Base-by-base conservation (phyloP, 108 stramenopile species). In the Epipyxis sp. region DNA sequence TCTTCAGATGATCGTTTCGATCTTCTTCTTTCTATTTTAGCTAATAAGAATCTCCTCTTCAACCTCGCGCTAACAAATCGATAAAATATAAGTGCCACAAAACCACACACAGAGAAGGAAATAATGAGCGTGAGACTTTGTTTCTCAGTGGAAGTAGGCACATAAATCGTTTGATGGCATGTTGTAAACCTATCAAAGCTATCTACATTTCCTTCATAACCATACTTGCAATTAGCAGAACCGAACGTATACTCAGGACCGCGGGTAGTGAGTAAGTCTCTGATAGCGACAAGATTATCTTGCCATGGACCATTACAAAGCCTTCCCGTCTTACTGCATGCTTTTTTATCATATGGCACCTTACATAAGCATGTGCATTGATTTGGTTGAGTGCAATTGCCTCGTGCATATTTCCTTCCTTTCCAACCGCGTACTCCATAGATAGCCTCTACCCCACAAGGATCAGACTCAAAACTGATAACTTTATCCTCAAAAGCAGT, bases 371-470 rank as follows among this genome's bases (percentile, higher is more conserved):
- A 94, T 0, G 87, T 89, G 86, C 93, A 94, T 72, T 89, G 78
- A 77, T 92, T 90, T 1, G 93, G 93, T 27, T 88, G 87, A 0
- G 88, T 82, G 86, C 93, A 93, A 57, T 89, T 87, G 37, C 93
- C 93, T 45, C 91, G 81, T 10, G 39, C 20, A 42, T 76, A 67
- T 40, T 42, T 16, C 59, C 50, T 77, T 79, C 59, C 87, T 57
- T 85, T 35, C 0, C 30, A 42, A 20, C 50, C 41, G 10, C 59
- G 50, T 44, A 30, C 34, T 2, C n/a, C 32, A 13, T 78, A 40
- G 42, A 81, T 59, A 13, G 65, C 59, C 6, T 37, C 30, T 88
- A 90, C 86, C 43, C 79, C 83, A 81, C 93, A 94, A 0, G 93
- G 93, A 79, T 93, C 92, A 2, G 81, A 74, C 68, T 94, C 92